Base-by-base conservation (phyloP, 331 rosid genomes). In the Quercus tomentella region DNA sequence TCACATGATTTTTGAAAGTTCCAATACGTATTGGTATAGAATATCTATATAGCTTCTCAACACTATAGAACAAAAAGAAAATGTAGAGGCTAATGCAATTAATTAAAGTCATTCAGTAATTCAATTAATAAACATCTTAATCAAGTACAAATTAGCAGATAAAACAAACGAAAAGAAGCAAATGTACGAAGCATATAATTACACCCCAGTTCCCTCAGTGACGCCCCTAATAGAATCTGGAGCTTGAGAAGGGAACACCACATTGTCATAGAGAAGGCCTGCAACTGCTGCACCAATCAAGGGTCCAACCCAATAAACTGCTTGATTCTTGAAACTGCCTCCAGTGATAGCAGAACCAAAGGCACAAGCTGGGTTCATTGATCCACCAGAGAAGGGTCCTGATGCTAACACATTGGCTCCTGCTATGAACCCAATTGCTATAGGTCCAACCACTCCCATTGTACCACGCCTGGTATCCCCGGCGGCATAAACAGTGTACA, bases 281-380 rank as follows among this genome's bases (percentile, higher is more conserved):
- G 97, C 97, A 5, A 91, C 16, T 1, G 94, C 81, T 55, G 90
- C 97, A 57, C 99, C 97, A 10, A 95, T 76, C 80, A 95, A 81
- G 4, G 99, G 99, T 51, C 99, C 97, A 56, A 95, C 87, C 99
- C 97, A 95, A 35, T 95, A 93, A 6, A 88, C 99, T 6, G 97
- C 99, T 75, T 91, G 99, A 80, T 95, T 93, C 86, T 82, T 91
- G 84, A 95, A 95, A 70, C 75, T 88, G 1, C 99, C 97, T 0
- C 92, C 87, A 23, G 88, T 79, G 15, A 89, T 79, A 0, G 97
- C 94, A 0, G 97, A 84, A 31, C 96, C 97, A 7, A 95, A 92
- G 21, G 99, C 97, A 61, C 94, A 91, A 0, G 97, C 99, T 11
- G 97, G 97, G 85, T 95, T 95, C 86, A 93, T 88, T 4, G 97